A percentile compares a stretch with the other conserved stretches of the same genome.
Conservation (phyloP, 495 filamentous ascomycete genomes). For the Xylaria grammica region DNA sequence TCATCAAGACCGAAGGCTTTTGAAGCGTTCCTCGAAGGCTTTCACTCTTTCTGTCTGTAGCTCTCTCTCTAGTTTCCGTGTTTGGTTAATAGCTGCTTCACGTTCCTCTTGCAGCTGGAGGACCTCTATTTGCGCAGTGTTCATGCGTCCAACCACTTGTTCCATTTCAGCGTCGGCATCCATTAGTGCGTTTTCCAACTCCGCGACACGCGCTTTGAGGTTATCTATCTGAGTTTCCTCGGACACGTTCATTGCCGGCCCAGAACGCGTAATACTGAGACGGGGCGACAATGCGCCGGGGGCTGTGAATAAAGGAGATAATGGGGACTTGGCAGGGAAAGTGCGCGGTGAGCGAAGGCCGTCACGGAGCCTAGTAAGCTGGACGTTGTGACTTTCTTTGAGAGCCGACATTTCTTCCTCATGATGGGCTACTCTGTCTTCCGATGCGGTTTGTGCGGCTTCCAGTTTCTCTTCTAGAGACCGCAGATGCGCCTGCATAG, state of each 20-base stretch:
- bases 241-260: conserved; percentile 44
- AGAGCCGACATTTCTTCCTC: conserved; percentile 82
- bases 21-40: conserved; percentile 54
- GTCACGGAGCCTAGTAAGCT: conserved; percentile 77
- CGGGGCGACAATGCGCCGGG: conserved; percentile 54
- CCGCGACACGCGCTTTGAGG: conserved; percentile 74
- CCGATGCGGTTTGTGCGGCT: conserved; percentile 81
- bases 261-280: conserved; percentile 45
- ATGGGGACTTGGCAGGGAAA: conserved; percentile 62
- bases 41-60: conserved; percentile 54
- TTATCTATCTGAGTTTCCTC: conserved; percentile 72
- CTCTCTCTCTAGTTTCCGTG: conserved; percentile 69
- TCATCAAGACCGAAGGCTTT: conserved; percentile 33
- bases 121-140: conserved; percentile 91
- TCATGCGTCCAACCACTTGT: conserved; percentile 91
- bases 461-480: conserved; percentile 83
- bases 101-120: conserved; percentile 88
- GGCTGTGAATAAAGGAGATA: conserved; percentile 65
- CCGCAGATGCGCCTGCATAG: conserved; percentile 79
- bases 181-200: conserved; percentile 80
- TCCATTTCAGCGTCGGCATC: conserved; percentile 94
- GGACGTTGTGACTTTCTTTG: conserved; percentile 75
- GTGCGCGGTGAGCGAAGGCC: conserved; percentile 43
- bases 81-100: conserved; percentile 85
- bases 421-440: conserved; percentile 79